phyloP scores from a whole-genome alignment of 2,329 filamentous ascomycete genomes.

The Rhynchosporium agropyri region DNA sequence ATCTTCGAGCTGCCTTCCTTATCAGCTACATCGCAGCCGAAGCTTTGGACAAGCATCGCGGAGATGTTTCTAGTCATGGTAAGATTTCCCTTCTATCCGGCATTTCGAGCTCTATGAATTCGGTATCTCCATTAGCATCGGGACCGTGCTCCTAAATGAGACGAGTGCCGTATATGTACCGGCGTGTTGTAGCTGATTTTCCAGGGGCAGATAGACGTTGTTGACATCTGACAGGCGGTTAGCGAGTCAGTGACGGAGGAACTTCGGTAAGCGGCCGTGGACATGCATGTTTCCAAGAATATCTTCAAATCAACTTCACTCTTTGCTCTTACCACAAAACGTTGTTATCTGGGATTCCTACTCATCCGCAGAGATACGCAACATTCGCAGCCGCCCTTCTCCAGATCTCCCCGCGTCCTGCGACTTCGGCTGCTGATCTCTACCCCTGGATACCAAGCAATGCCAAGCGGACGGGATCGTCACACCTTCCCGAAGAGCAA shows the following conservation, averaged over 20 bases:
- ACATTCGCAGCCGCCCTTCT: background rate
- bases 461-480: slow-evolving; percentile 9
- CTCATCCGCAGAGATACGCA: background rate
- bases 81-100: background rate
- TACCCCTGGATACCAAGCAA: slow-evolving; percentile 13
- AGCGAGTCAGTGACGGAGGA: background rate
- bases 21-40: background rate
- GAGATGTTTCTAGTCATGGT: background rate
- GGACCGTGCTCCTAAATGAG: slow-evolving; percentile 7
- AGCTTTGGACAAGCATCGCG: background rate
- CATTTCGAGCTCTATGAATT: background rate
- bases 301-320: background rate
- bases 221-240: background rate
- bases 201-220: background rate
- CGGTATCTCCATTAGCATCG: background rate
- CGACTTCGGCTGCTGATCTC: background rate
- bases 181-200: background rate
- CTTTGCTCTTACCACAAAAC: too few relatives aligned
- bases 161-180: slow-evolving; percentile 4
- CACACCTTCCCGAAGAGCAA: slow-evolving; percentile 11
- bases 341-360: too few relatives aligned
- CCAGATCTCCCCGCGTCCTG: background rate
- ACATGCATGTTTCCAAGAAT: background rate
- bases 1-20: background rate
- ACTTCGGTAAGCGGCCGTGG: background rate